phyloP scores from a whole-genome alignment of 2,329 filamentous ascomycete genomes.

The Botrytis cinerea region DNA sequence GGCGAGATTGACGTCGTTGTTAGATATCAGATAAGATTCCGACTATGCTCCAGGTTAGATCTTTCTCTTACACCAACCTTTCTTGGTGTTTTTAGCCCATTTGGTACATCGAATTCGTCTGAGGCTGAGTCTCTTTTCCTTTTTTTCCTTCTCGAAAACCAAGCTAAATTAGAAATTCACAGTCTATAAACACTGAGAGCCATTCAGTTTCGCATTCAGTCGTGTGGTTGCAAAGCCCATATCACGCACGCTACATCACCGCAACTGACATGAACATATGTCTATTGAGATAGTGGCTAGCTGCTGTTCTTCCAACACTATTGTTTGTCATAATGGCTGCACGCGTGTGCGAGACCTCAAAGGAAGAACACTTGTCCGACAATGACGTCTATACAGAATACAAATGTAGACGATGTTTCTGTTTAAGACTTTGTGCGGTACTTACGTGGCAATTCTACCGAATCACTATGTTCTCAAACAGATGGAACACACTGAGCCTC shows the following conservation, averaged over 20 bases:
- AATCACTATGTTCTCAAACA: constrained; percentile 10
- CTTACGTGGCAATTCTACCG: not conserved
- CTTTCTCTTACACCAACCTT: no score
- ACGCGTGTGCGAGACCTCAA: not conserved
- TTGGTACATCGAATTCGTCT: not conserved
- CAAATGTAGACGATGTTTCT: not conserved
- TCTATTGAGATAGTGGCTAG: not conserved
- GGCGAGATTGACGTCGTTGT: not conserved
- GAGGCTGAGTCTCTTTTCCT: not conserved
- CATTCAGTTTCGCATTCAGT: not conserved
- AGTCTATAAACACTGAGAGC: not conserved
- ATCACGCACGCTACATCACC: not conserved
- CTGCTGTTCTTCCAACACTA: not conserved
- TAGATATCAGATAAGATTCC: not conserved
- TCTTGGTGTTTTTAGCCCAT: not conserved
- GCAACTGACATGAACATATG: not conserved
- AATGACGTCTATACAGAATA: not conserved
- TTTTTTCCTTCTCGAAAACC: not conserved
- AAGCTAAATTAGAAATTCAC: not conserved
- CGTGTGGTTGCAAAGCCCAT: not conserved
- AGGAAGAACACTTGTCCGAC: not conserved
- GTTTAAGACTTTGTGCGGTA: not conserved
- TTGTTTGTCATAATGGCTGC: not conserved
- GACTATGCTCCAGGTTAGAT: not conserved
- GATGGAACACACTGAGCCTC: constrained; percentile 12